A percentile compares a stretch with the other conserved stretches of the same genome.
phyloP scores from a whole-genome alignment of 2,329 filamentous ascomycete species.

The Pseudogymnoascus sp. region DNA sequence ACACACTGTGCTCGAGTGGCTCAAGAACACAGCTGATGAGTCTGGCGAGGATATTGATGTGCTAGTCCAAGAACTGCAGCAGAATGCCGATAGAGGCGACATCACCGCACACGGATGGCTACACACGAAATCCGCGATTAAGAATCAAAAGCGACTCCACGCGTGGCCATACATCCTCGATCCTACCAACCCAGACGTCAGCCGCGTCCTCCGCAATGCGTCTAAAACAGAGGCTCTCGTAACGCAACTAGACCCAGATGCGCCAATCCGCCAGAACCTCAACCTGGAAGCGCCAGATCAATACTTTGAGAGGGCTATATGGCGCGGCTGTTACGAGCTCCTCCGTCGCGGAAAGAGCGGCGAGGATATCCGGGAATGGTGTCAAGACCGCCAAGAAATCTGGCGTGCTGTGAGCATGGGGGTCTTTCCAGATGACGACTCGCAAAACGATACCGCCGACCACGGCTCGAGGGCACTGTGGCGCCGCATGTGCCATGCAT shows the following conservation, averaged over 20 bases:
- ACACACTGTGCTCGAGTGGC: conserved; percentile 73
- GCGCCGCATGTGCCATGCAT: conserved; percentile 67
- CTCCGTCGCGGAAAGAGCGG: conserved; percentile 73
- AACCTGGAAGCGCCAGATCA: conserved; percentile 74
- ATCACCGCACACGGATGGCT: conserved; percentile 86
- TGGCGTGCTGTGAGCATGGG: conserved; percentile 85
- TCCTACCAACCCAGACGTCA: conserved; percentile 49
- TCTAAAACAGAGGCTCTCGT: conserved; percentile 59
- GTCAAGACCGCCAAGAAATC: conserved; percentile 71
- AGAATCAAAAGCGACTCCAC: conserved; percentile 75
- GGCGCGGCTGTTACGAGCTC: conserved; percentile 91
- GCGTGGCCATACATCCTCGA: conserved; percentile 59
- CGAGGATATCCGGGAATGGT: conserved; percentile 74
- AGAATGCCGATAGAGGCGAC: conserved; percentile 68
- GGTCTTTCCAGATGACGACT: conserved; percentile 52
- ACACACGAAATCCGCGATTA: conserved; percentile 83
- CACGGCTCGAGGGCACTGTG: conserved; percentile 53
- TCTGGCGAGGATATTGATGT: conserved; percentile 65
- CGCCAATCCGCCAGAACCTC: conserved; percentile 68
- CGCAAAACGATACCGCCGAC: conserved; percentile 34
- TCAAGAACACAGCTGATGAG: conserved; percentile 66
- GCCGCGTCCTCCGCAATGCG: conserved; percentile 47
- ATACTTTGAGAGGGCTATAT: conserved; percentile 82
- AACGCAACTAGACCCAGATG: conserved; percentile 88
- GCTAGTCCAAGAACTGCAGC: conserved; percentile 67